Evolutionary conservation across 129 eudicot species (phyloP).

Genomic region (Escallonia herrerae): DNA sequence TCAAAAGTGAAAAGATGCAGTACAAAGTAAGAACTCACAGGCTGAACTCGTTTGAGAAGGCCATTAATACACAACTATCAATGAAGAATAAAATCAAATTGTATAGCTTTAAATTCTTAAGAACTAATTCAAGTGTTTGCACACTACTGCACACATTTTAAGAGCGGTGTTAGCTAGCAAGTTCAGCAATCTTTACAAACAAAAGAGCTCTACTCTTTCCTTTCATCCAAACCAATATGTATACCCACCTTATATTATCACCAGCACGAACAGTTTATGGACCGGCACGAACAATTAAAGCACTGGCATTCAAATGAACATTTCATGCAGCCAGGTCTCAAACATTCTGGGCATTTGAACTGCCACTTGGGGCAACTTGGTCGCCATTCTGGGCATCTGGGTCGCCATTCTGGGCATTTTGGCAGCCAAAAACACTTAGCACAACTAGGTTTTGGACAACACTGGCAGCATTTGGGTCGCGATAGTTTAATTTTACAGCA

Average conservation of each 20-base stretch:
- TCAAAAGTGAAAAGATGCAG: too few species aligned
- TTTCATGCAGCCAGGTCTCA: conserved; percentile 21
- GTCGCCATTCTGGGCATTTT: conserved; percentile 26
- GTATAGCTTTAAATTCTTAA: conserved; percentile 3
- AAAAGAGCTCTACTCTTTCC: conserved; percentile 9
- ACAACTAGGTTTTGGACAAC: conserved; percentile 35
- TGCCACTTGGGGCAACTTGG: conserved; percentile 22
- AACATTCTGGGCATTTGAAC: conserved; percentile 25
- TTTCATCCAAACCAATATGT: conserved; percentile 26
- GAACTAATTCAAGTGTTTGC: neutral
- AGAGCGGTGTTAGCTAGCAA: conserved; percentile 9
- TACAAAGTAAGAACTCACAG: neutral
- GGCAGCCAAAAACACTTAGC: conserved; percentile 11
- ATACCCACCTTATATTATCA: conserved; percentile 41
- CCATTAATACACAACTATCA: neutral
- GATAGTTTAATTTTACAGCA: conserved; percentile 44
- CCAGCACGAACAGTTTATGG: conserved; percentile 56
- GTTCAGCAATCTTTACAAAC: conserved; percentile 33
- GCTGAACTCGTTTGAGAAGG: neutral
- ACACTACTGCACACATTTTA: conserved; percentile 8
- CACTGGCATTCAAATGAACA: conserved; percentile 15
- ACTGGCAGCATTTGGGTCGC: conserved; percentile 34
- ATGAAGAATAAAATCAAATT: conserved; percentile 3
- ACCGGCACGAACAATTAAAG: conserved; percentile 45
- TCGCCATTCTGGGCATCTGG: conserved; percentile 15